These are phyloP conservation scores for Colletotrichum liaoningense DNA, from an alignment of 2,329 filamentous ascomycete species.

Conservation along the genomic window DNA sequence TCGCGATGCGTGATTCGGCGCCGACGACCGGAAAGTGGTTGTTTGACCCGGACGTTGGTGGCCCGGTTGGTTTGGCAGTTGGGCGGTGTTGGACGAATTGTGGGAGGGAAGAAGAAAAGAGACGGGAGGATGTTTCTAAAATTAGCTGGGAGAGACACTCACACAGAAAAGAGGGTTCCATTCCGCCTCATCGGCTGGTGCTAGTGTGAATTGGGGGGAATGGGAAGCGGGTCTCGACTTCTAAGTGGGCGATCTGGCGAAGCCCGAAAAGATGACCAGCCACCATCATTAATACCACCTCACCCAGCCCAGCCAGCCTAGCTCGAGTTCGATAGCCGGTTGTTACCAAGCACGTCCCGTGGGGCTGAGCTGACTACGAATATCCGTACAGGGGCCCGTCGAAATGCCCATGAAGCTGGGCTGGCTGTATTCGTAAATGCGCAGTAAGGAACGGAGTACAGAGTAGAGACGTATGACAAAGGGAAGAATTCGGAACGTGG, in stretches of 20 bases:
- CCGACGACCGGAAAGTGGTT: conserved; percentile 12
- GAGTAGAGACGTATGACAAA: neutral
- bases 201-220: conserved; percentile 5
- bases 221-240: neutral
- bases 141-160: conserved; percentile 5
- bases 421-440: too few species aligned
- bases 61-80: neutral
- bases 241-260: conserved; percentile 30
- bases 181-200: neutral
- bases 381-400: too few species aligned
- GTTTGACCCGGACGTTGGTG: neutral
- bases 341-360: conserved; percentile 8
- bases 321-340: neutral
- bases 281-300: conserved; percentile 22
- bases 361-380: conserved; percentile 11
- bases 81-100: neutral
- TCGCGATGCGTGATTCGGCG: conserved; percentile 2
- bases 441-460: neutral
- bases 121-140: conserved; percentile 18
- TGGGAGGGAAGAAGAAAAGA: neutral
- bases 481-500: conserved; percentile 9
- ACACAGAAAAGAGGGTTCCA: neutral
- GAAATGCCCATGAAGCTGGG: too few species aligned
- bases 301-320: conserved; percentile 8
- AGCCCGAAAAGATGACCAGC: conserved; percentile 14